Base-by-base conservation (phyloP, 176 grass and related monocot species). In the Urochloa ruziziensis region DNA sequence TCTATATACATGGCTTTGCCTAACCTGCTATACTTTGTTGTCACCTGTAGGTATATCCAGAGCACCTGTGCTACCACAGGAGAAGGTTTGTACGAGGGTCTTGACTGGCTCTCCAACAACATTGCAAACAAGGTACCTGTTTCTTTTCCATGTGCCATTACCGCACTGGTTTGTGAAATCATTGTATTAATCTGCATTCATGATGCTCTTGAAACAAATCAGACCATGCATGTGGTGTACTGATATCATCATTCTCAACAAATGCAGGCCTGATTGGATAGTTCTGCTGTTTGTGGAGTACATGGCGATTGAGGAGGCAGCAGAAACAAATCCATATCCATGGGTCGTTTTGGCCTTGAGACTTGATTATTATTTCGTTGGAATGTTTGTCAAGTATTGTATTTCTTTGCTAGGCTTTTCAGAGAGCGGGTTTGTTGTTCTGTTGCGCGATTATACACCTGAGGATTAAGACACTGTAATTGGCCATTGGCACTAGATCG, bases 31-130 rank as follows among this genome's bases (percentile, higher is more conserved):
- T 15, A 54, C 25, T 64, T 86, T 29, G 8, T 3, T 43, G 12
- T 65, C 34, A 72, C n/a, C 3, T 73, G 12, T 71, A 93, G 91
- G 91, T 93, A 93, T 64, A 93, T 93, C 56, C 91, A 90, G 87
- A 90, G 91, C 76, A 90, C 91, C 29, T 93, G 87, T 42, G 91
- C 91, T 48, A 93, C 91, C 49, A 89, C 91, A 67, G 87, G 91
- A 63, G 91, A 93, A 73, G 91, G 91, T 65, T 86, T 93, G 46
- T 93, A 90, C 5, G 88, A 93, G 80, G 91, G 88, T 82, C 91
- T 93, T 32, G 91, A 93, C 35, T 93, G 91, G 91, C 91, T 90
- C 64, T 93, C 91, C 24, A 93, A 80, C 77, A 93, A 93, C 70
- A 93, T 90, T 90, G 91, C 91, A 57, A 86, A 80, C 87, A 93